These are phyloP conservation scores for Symbiodinium natans DNA, from an alignment of 73 alveolate species.

Conservation along the genomic window DNA sequence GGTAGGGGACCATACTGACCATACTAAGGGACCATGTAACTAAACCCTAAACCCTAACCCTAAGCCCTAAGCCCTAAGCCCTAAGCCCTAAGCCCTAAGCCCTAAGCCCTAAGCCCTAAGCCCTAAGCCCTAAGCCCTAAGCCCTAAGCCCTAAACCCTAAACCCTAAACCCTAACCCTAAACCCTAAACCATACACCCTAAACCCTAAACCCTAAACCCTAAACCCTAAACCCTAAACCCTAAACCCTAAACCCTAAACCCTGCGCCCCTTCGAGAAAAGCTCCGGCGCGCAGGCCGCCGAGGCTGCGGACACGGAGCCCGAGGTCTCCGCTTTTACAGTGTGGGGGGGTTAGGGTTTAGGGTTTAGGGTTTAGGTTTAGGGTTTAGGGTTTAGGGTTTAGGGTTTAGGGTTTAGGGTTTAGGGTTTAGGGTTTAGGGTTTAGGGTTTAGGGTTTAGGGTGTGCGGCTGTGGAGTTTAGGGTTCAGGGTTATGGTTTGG, in stretches of 20 bases:
- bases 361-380: too few species aligned
- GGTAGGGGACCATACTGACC: too few species aligned
- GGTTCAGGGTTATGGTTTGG: too few species aligned
- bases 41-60: neutral
- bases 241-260: neutral
- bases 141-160: neutral
- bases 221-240: neutral
- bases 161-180: neutral
- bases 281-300: neutral
- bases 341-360: too few species aligned
- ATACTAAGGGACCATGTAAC: too few species aligned
- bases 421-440: neutral
- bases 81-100: neutral
- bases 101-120: neutral
- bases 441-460: neutral
- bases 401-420: too few species aligned
- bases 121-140: neutral
- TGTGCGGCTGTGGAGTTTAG: too few species aligned
- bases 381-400: too few species aligned
- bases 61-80: neutral
- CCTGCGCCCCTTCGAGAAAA: too few species aligned
- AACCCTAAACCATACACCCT: too few species aligned
- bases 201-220: too few species aligned
- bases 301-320: neutral
- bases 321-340: too few species aligned